These are phyloP conservation scores for Spongospora subterranea DNA, from an alignment of 208 protist species.

Conservation along the genomic window DNA sequence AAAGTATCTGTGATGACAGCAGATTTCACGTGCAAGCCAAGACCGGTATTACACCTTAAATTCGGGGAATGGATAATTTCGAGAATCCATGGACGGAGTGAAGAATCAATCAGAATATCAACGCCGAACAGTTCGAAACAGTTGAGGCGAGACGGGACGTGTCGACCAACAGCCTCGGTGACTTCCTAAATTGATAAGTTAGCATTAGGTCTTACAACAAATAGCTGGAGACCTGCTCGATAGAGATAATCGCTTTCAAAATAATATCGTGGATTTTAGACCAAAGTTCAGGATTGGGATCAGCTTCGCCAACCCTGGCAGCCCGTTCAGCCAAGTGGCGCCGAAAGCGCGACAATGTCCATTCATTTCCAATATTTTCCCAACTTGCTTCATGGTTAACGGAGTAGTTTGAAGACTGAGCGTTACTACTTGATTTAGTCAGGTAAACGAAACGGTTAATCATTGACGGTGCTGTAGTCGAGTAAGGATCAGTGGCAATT, in stretches of 20 bases:
- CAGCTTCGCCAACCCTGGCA: neutral
- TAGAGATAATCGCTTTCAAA: conserved; percentile 30
- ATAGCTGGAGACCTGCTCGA: neutral
- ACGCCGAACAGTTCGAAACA: conserved; percentile 69
- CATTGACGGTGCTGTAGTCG: neutral
- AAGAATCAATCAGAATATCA: conserved; percentile 69
- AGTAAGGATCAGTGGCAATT: conserved; percentile 58
- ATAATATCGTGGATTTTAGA: conserved; percentile 49
- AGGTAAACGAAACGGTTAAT: conserved; percentile 50
- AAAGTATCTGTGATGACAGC: conserved; percentile 57
- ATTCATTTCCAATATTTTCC: neutral
- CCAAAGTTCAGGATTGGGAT: neutral
- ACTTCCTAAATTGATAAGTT: too few species aligned
- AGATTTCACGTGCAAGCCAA: conserved; percentile 65
- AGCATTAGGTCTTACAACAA: too few species aligned
- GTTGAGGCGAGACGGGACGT: conserved; percentile 31
- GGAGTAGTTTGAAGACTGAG: neutral
- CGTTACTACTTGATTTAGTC: conserved; percentile 50
- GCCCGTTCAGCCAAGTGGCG: neutral
- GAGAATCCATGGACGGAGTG: conserved; percentile 66
- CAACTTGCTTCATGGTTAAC: conserved; percentile 5
- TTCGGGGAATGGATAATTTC: conserved; percentile 69
- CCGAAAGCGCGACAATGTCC: neutral
- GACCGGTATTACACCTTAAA: conserved; percentile 12
- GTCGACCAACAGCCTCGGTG: neutral